Conservation (phyloP, 1,284 basidiomycete species). For the Anthracocystis setariae region DNA sequence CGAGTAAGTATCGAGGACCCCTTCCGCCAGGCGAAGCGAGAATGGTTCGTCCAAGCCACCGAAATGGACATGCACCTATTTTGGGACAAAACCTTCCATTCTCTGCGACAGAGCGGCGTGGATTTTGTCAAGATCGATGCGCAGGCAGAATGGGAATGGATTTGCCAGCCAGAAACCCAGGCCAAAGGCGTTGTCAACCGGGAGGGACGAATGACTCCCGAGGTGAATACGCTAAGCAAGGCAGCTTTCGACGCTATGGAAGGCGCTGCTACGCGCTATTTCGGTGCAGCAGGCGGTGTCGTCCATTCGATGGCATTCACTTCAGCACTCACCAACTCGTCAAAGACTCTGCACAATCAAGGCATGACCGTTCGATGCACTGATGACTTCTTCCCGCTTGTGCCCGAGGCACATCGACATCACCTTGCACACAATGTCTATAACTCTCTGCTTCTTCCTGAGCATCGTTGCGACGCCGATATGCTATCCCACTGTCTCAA, state of each 20-base stretch:
- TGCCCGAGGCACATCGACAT: slow-evolving; percentile 59
- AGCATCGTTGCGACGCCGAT: slow-evolving; percentile 58
- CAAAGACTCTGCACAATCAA: slow-evolving; percentile 29
- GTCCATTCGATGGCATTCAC: slow-evolving; percentile 61
- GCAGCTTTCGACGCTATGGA: slow-evolving; percentile 43
- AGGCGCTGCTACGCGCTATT: slow-evolving; percentile 40
- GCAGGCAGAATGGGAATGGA: slow-evolving; percentile 58
- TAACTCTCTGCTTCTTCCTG: slow-evolving; percentile 47
- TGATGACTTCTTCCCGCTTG: slow-evolving; percentile 63
- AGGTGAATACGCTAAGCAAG: slow-evolving; percentile 5
- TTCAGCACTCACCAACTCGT: slow-evolving; percentile 29
- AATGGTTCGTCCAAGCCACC: slow-evolving; percentile 39
- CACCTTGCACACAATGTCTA: slow-evolving; percentile 57
- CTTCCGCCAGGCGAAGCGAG: slow-evolving; percentile 66
- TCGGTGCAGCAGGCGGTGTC: slow-evolving; percentile 50
- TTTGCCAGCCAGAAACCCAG: slow-evolving; percentile 1
- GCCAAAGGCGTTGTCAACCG: too few relatives aligned
- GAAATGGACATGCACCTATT: slow-evolving; percentile 44
- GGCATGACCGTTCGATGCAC: slow-evolving; percentile 24
- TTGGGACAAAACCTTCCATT: slow-evolving; percentile 57
- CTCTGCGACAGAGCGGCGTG: slow-evolving; percentile 53
- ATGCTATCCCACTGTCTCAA: slow-evolving; percentile 54
- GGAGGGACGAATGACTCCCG: background rate
- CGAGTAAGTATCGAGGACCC: slow-evolving; percentile 22
- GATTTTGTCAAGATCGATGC: slow-evolving; percentile 67